phyloP scores from a whole-genome alignment of 345 rosid genomes.

The Linum usitatissimum region DNA sequence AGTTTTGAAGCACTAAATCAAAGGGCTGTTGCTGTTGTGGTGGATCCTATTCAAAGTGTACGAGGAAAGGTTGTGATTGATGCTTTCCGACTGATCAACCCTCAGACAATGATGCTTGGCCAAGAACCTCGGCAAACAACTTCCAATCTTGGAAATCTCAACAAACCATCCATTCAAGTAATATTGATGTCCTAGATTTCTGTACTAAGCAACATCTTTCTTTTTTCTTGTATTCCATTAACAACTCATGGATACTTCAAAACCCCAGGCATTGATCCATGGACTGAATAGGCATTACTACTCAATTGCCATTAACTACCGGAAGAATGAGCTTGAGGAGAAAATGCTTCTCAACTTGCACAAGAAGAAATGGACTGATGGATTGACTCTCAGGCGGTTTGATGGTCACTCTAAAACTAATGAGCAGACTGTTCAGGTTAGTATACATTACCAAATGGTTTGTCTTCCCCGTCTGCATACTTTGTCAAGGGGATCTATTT shows the following conservation, averaged over 20 bases:
- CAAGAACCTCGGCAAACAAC: slow-evolving; percentile 99
- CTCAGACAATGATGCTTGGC: slow-evolving; percentile 99
- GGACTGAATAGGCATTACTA: slow-evolving; percentile 96
- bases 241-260: slow-evolving; percentile 10
- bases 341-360: slow-evolving; percentile 95
- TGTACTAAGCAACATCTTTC: not conserved
- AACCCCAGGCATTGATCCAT: slow-evolving; percentile 86
- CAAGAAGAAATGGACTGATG: slow-evolving; percentile 99
- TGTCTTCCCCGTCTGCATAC: not conserved
- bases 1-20: slow-evolving; percentile 99
- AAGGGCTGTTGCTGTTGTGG: slow-evolving; percentile 97
- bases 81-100: slow-evolving; percentile 92
- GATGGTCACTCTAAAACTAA: slow-evolving; percentile 90
- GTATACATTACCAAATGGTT: not conserved
- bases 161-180: slow-evolving; percentile 96
- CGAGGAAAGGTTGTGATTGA: slow-evolving; percentile 98
- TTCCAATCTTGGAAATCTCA: slow-evolving; percentile 94
- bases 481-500: not conserved
- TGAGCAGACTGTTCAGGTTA: slow-evolving; percentile 89
- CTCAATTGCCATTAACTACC: slow-evolving; percentile 94
- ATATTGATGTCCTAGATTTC: not conserved
- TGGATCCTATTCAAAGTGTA: slow-evolving; percentile 97
- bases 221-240: not conserved
- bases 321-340: slow-evolving; percentile 96
- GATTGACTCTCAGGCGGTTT: slow-evolving; percentile 71